Conservation (phyloP, 257 asterid species). For the Petunia axillaris region DNA sequence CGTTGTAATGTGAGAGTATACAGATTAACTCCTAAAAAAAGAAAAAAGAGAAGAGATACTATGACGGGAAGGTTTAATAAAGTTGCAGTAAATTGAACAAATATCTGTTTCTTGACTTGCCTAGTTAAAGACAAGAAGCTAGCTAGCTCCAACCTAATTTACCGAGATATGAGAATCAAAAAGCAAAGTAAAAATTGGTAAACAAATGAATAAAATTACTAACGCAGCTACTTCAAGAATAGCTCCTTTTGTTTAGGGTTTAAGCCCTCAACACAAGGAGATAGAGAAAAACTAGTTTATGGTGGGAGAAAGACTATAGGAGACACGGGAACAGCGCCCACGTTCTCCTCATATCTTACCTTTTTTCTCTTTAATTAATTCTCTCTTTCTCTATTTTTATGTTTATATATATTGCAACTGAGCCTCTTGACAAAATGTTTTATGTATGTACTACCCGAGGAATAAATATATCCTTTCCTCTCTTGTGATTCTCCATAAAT, state of each 20-base stretch:
- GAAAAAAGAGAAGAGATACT: slow-evolving; percentile 5
- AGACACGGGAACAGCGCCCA: slow-evolving; percentile 83
- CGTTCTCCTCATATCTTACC: slow-evolving; percentile 71
- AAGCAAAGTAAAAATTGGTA: neutral
- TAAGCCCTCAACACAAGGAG: slow-evolving; percentile 83
- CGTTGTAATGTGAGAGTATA: too few species aligned
- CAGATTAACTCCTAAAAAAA: too few species aligned
- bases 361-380: slow-evolving; percentile 13
- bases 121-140: slow-evolving; percentile 39
- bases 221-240: slow-evolving; percentile 55
- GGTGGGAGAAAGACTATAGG: slow-evolving; percentile 42
- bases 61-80: too few species aligned
- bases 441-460: slow-evolving; percentile 30
- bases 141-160: slow-evolving; percentile 34
- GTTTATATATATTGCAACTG: slow-evolving; percentile 31
- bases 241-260: slow-evolving; percentile 43
- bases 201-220: neutral
- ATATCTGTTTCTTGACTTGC: slow-evolving; percentile 18
- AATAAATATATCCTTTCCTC: slow-evolving; percentile 33
- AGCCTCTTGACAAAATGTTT: slow-evolving; percentile 37
- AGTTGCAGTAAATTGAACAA: slow-evolving; percentile 19
- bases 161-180: slow-evolving; percentile 43
- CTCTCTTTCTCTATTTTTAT: slow-evolving; percentile 12
- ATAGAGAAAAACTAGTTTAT: slow-evolving; percentile 46
- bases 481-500: slow-evolving; percentile 61